Conservation (phyloP, 1,284 basidiomycete species). For the Rhodotorula mucilaginosa region DNA sequence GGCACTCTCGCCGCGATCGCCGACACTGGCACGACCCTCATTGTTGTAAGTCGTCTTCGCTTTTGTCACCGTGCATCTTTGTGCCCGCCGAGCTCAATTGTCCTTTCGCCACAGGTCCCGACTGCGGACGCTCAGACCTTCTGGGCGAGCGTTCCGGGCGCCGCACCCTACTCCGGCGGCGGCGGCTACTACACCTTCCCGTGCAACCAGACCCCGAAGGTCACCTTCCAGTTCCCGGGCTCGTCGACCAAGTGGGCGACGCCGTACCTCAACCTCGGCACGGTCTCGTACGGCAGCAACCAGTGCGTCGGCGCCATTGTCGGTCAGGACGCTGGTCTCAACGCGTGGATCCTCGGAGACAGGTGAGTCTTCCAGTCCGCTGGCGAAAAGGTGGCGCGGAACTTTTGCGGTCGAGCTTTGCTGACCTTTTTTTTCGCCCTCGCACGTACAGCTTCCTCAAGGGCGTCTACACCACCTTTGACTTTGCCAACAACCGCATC, state of each 20-base stretch:
- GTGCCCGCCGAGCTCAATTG: background rate
- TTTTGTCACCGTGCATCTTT: background rate
- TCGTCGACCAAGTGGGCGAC: slow-evolving; percentile 37
- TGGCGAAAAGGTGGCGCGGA: too few species aligned
- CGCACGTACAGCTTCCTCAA: slow-evolving; percentile 39
- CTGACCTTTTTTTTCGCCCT: too few species aligned
- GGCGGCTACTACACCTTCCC: slow-evolving; percentile 49
- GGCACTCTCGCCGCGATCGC: slow-evolving; percentile 52
- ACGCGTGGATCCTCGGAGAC: slow-evolving; percentile 52
- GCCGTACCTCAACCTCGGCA: slow-evolving; percentile 40
- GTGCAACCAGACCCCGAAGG: slow-evolving; percentile 45
- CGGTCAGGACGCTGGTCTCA: slow-evolving; percentile 47
- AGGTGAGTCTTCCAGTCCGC: slow-evolving; percentile 8
- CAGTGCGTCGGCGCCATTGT: slow-evolving; percentile 45
- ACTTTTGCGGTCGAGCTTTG: too few species aligned
- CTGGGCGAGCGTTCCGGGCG: slow-evolving; percentile 55
- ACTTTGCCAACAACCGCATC: slow-evolving; percentile 49
- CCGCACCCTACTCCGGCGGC: slow-evolving; percentile 45
- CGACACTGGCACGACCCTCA: slow-evolving; percentile 56
- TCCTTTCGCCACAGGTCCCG: slow-evolving; percentile 47
- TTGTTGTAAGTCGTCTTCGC: slow-evolving; percentile 1
- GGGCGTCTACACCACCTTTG: slow-evolving; percentile 49
- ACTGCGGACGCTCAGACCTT: slow-evolving; percentile 49
- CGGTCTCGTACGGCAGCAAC: slow-evolving; percentile 15
- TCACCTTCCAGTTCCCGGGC: slow-evolving; percentile 48